These are phyloP conservation scores for Nothophoma quercina DNA, from an alignment of 2,329 filamentous ascomycete genomes.

Conservation along the genomic window DNA sequence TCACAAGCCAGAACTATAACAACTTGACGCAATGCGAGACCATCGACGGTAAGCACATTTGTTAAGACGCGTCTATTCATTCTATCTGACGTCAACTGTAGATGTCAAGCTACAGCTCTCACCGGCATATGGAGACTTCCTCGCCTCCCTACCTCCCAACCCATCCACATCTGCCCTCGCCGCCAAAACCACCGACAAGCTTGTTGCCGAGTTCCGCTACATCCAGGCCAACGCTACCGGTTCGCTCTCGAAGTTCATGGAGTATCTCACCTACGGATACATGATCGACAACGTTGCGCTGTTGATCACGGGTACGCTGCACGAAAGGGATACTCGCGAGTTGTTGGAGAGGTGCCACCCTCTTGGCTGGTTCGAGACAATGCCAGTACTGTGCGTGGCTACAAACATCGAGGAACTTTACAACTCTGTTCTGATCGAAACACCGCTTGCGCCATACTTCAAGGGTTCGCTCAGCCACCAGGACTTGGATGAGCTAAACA, in stretches of 20 bases:
- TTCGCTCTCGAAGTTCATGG: slow-evolving; percentile 92
- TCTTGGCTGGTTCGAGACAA: slow-evolving; percentile 97
- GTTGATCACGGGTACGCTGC: slow-evolving; percentile 95
- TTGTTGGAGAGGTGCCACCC: slow-evolving; percentile 95
- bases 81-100: slow-evolving; percentile 50
- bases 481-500: slow-evolving; percentile 97
- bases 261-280: slow-evolving; percentile 98
- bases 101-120: slow-evolving; percentile 98
- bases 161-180: slow-evolving; percentile 95
- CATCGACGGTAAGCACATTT: slow-evolving; percentile 76
- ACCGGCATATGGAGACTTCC: slow-evolving; percentile 96
- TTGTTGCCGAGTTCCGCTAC: slow-evolving; percentile 97
- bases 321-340: slow-evolving; percentile 96
- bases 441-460: slow-evolving; percentile 94
- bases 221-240: slow-evolving; percentile 92
- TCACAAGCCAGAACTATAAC: slow-evolving; percentile 89
- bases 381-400: slow-evolving; percentile 96
- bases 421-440: slow-evolving; percentile 97
- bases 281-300: slow-evolving; percentile 99
- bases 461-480: slow-evolving; percentile 96
- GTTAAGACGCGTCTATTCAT: background rate
- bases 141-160: slow-evolving; percentile 90
- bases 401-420: slow-evolving; percentile 99
- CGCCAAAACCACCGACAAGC: slow-evolving; percentile 95
- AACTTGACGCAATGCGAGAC: slow-evolving; percentile 98